Evolutionary conservation across 1,284 basidiomycete genomes (phyloP), one percentile per base, ranked within the genome.

Genomic region (Rhodofomes roseus): DNA sequence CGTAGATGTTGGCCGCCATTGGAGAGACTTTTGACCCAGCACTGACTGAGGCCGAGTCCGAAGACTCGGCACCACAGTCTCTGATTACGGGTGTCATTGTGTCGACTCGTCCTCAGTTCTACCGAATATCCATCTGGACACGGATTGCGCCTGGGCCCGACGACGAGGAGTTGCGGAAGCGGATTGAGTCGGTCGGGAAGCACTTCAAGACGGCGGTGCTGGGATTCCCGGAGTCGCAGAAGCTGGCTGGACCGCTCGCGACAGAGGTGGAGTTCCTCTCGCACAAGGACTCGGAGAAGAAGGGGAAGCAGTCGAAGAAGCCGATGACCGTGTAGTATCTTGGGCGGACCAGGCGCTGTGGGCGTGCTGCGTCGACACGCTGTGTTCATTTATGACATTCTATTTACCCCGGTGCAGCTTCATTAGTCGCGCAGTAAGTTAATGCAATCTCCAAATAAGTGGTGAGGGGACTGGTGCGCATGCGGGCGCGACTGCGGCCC

Each of bases 121-220:
- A 95, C 80, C 91, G 96, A 56, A 78, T 99, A 68, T 94, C 94
- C 60, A 95, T 99, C 79, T 98, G 96, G 96, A 98, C 96, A 52
- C 85, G 96, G 54, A 79, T 88, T 55, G 90, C 92, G 7, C 92
- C 93, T 40, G 73, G 74, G 41, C 70, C 66, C 51, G 77, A 78
- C 43, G 78, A 80, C 27, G 76, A 79, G 56, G 71, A 73, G 63
- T 71, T 86, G 52, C 77, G 77, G 61, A 75, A 79, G 63, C 79
- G 85, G 56, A 82, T 89, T 63, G 79, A 87, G 66, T 78, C 80
- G 51, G 84, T 92, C 56, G 89, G 89, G 23, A 77, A 82, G 65
- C 91, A 96, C 76, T 98, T 98, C 84, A 99, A 99, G 81, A 88
- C 81, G 59, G 86, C 79, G 60, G 95, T 98, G 40, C 81, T 98